phyloP scores from a whole-genome alignment of 257 asterid genomes.

The Solanum neorickii region DNA sequence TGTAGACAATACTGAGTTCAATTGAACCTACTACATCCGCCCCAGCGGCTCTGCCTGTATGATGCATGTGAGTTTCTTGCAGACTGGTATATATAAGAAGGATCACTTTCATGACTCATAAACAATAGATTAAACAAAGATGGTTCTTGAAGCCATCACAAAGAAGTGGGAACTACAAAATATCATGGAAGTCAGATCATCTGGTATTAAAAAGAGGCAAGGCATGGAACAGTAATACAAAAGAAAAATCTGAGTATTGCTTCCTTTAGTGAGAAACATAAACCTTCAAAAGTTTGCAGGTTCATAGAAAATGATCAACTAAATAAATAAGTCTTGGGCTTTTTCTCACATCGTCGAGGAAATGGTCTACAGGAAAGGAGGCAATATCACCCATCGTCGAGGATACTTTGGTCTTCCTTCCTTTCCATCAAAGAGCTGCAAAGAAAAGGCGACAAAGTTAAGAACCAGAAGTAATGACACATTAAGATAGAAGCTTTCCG shows the following conservation, averaged over 20 bases:
- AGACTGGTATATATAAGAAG: background rate
- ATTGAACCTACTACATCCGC: background rate
- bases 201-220: background rate
- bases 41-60: background rate
- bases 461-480: slow-evolving; percentile 1
- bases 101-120: background rate
- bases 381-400: slow-evolving; percentile 90
- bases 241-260: background rate
- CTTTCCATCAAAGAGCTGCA: slow-evolving; percentile 93
- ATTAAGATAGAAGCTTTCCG: background rate
- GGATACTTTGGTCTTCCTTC: slow-evolving; percentile 89
- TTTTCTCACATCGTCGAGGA: background rate
- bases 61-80: background rate
- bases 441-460: background rate
- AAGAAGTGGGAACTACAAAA: background rate
- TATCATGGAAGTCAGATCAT: background rate
- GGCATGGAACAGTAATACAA: background rate
- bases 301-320: background rate
- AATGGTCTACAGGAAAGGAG: slow-evolving; percentile 74
- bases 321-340: background rate
- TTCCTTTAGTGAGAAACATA: slow-evolving; percentile 7
- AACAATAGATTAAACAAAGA: background rate
- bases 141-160: background rate
- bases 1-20: background rate
- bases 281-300: background rate